Percentiles rank a stretch among this genome's conserved stretches.
Evolutionary conservation across 2,329 filamentous ascomycete genomes (phyloP).

Genomic region (Botrytis byssoidea): DNA sequence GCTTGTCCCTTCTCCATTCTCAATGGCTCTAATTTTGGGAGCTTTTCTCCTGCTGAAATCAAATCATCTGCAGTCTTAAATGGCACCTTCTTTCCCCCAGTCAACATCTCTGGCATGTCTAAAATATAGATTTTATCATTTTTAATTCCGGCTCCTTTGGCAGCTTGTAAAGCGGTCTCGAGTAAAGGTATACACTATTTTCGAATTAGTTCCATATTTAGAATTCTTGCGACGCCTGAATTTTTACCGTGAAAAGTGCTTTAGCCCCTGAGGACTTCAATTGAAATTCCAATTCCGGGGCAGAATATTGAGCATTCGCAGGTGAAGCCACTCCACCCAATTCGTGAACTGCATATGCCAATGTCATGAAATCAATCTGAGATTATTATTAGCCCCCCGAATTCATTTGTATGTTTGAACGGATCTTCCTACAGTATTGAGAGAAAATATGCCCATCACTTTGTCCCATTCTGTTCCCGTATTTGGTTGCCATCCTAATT

Average conservation of each 20-base stretch:
- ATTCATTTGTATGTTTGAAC: background rate
- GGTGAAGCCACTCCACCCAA: slow-evolving; percentile 74
- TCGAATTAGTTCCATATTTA: background rate
- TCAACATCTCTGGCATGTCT: slow-evolving; percentile 58
- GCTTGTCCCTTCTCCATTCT: slow-evolving; percentile 65
- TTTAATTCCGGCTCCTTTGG: slow-evolving; percentile 65
- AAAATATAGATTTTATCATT: slow-evolving; percentile 72
- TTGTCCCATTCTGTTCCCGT: slow-evolving; percentile 78
- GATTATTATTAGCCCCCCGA: background rate
- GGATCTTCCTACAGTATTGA: slow-evolving; percentile 64
- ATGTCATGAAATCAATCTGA: slow-evolving; percentile 71
- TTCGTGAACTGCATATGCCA: slow-evolving; percentile 72
- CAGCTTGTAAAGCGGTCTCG: slow-evolving; percentile 64
- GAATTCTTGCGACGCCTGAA: slow-evolving; percentile 50
- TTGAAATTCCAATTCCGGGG: slow-evolving; percentile 79
- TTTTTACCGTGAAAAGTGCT: slow-evolving; percentile 69
- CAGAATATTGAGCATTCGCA: slow-evolving; percentile 83
- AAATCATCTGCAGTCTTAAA: slow-evolving; percentile 76
- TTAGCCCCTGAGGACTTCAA: slow-evolving; percentile 74
- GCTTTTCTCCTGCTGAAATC: slow-evolving; percentile 56
- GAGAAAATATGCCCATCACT: slow-evolving; percentile 71
- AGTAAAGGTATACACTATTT: slow-evolving; percentile 61
- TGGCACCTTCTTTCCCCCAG: slow-evolving; percentile 48
- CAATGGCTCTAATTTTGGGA: slow-evolving; percentile 54
- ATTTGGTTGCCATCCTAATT: slow-evolving; percentile 69